phyloP scores from a whole-genome alignment of 495 filamentous ascomycete species.

The Penicillium ochrochloron region DNA sequence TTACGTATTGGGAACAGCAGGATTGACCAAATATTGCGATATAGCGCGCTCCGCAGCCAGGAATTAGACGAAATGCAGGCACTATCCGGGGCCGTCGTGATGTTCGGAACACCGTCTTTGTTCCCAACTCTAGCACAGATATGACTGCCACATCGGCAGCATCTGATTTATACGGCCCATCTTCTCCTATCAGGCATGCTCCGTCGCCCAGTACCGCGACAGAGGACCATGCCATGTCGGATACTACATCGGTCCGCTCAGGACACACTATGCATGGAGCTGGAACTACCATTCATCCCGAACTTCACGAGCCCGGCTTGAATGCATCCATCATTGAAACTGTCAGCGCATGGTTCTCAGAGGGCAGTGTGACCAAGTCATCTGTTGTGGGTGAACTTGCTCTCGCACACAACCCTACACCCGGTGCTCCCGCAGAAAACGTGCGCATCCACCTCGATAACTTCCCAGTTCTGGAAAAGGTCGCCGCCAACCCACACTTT shows the following conservation, averaged over 20 bases:
- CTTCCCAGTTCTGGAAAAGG: conserved; percentile 87
- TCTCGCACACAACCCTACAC: conserved; percentile 73
- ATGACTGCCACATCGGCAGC: conserved; percentile 18
- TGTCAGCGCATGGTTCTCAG: conserved; percentile 80
- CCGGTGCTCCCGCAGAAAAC: conserved; percentile 53
- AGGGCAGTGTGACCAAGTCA: conserved; percentile 69
- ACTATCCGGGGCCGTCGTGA: conserved; percentile 89
- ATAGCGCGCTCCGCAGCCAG: conserved; percentile 61
- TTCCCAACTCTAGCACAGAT: conserved; percentile 56
- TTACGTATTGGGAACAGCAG: background rate
- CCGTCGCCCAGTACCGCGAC: conserved; percentile 52
- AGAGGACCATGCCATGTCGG: conserved; percentile 69
- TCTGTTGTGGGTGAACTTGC: conserved; percentile 90
- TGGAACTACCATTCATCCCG: conserved; percentile 72
- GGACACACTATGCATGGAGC: conserved; percentile 74
- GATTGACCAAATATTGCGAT: conserved; percentile 1
- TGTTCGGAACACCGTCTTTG: conserved; percentile 85
- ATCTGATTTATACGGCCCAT: conserved; percentile 33
- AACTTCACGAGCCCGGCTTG: conserved; percentile 78
- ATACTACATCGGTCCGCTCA: conserved; percentile 91
- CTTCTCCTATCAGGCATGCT: conserved; percentile 46
- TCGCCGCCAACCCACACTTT: conserved; percentile 92
- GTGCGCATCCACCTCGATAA: conserved; percentile 83
- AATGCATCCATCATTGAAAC: conserved; percentile 93
- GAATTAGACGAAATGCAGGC: conserved; percentile 65